Base-by-base conservation (phyloP, 2,329 filamentous ascomycete species). In the Ophiostoma fasciatum region DNA sequence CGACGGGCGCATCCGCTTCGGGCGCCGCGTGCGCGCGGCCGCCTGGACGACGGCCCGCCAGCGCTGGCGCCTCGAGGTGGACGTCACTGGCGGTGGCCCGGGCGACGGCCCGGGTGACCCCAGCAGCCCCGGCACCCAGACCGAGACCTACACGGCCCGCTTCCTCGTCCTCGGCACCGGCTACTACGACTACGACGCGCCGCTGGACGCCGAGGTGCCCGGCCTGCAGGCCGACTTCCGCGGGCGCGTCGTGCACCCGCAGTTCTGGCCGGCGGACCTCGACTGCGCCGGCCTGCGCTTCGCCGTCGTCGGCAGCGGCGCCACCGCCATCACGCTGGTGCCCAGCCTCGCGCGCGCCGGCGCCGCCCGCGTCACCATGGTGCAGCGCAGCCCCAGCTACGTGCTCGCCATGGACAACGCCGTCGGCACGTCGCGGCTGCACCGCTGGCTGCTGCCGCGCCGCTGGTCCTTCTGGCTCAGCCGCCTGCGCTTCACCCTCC, bases 331-430 rank as follows among this genome's bases (percentile, higher is more conserved):
- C 33, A 88, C 82, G 0, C 62, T 92, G 1, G 52, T 90, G 2
- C 83, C 83, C 0, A 69, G 64, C 31, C 57, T 90, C 35, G 71
- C 74, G n/a, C n/a, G n/a, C 1, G 59, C 79, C 28, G 70, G 67
- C 28, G 80, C 78, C 4, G 58, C 57, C 7, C 66, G 68, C 11
- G 74, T 85, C 26, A 87, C 81, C 1, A 83, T 87, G 71, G 64
- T 92, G 3, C 82, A 90, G 56, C 72, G 83, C 36, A 82, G 74
- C 28, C 83, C 83, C 0, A 69, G 66, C 0, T 85, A 82, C 48
- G 64, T 87, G 38, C 47, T 78, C 27, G 59, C 67, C 13, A 46
- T 73, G 1, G 56, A 64, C 0, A 60, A 64, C n/a, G 17, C 48
- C 49, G 7, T 60, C 56, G 25, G n/a, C n/a, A 48, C 70, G 31